Base-by-base conservation (phyloP, 441 rosid species). In the Adansonia gregorii region DNA sequence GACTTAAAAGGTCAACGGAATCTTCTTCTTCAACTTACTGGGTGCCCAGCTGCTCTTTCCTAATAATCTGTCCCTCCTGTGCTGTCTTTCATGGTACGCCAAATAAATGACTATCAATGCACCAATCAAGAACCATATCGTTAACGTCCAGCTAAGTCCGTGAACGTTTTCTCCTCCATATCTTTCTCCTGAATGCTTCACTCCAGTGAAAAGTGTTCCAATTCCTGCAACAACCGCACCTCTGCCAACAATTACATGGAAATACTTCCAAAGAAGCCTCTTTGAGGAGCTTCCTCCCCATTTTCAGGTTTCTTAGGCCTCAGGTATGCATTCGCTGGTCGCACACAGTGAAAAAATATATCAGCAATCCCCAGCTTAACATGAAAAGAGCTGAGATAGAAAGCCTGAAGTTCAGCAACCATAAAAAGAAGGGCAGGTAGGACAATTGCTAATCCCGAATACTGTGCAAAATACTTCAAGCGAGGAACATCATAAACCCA, bases 401-500 rank as follows among this genome's bases (percentile, higher is more conserved):
- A 88, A 51, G 97, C 99, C 3, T 85, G 87, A 58, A 93, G 98
- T 73, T 95, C 98, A 65, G 95, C 99, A 59, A 95, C 94, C 0
- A 97, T 97, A 49, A 93, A 95, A 66, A 92, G 92, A 88, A 93
- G 87, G 72, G 92, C 98, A 8, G 91, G 94, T 49, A 91, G 82
- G 85, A 89, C 87, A 63, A 93, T 95, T 22, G 95, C 92, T 82
- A 95, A 78, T 79, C 97, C 97, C 14, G 97, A 93, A 76, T 92
- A 94, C 75, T 92, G 97, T 84, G 91, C 82, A 94, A 80, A 85
- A 95, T 92, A 55, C 97, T 98, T 97, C 98, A 95, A 71, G 98
- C 97, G 11, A 95, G 98, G 85, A 95, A 94, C 99, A 95, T 92
- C 99, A 95, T 92, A 86, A 92, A 95, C 65, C 98, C 97, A 17